Base-by-base conservation (phyloP, 2,329 filamentous ascomycete genomes). In the Calonectria hawksworthii region DNA sequence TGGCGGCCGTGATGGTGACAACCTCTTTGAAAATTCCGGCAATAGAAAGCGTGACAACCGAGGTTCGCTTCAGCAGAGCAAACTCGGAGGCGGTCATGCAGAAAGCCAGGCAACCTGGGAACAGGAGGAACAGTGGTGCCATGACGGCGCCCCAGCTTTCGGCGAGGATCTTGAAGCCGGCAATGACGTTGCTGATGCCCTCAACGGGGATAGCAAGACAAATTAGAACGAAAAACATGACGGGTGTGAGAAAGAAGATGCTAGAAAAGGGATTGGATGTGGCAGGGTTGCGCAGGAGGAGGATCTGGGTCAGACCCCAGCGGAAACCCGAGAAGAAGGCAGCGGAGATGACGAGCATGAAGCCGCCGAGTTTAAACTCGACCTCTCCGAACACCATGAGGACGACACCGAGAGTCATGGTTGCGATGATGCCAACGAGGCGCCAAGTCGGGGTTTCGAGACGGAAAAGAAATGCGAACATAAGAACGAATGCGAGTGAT, bases 21-120 rank as follows among this genome's bases (percentile, higher is more conserved):
- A 99, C 97, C 87, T 99, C 97, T 85, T 99, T 99, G 89, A 99
- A 99, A 76, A 99, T 99, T 75, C 97, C 97, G 76, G 96, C 98
- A 80, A 99, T 98, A 67, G 94, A 98, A 59, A 99, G 90, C 0
- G 97, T 99, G 67, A 99, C 97, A 68, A 99, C 97, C 1, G 95
- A 98, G 0, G 96, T 99, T 63, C 97, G 95, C 87, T 98, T 94
- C 78, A 99, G 91, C 75, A 99, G 91, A 68, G 97, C 96, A 84
- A 99, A 99, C 86, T 99, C 97, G 69, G 95, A 96, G 0, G 96
- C 93, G 23, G 98, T 99, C 97, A 99, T 99, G 76, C 96, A 91
- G 84, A 99, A 99, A 2, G 97, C 97, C 68, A 99, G 93, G 47
- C 92, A 90, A 23, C 97, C 97, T 0, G 97, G 97, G 85, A 98